Evolutionary conservation across 1,284 basidiomycete species (phyloP).

Genomic region (Cryptococcus sp.): DNA sequence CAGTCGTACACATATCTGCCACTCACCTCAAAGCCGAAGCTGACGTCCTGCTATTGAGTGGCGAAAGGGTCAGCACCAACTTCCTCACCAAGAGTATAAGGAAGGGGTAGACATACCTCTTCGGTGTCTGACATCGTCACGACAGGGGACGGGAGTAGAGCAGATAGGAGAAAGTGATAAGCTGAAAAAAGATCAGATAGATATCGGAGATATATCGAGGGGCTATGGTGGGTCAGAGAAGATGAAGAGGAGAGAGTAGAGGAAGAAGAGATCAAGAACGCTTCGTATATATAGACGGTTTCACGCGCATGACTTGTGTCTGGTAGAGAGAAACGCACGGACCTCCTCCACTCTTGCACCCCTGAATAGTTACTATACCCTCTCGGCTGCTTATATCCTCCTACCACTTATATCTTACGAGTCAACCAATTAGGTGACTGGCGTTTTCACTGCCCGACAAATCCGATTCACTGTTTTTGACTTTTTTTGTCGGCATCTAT

Average conservation of each 20-base stretch:
- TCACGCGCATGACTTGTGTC: not conserved
- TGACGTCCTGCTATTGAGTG: not conserved
- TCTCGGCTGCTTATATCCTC: not conserved
- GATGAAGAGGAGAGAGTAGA: constrained; percentile 5
- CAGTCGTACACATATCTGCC: no score
- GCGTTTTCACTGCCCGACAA: no score
- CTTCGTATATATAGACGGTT: not conserved
- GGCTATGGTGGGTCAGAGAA: not conserved
- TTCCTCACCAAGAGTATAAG: not conserved
- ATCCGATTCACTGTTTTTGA: not conserved
- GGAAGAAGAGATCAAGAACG: not conserved
- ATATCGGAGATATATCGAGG: not conserved
- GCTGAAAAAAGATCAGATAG: not conserved
- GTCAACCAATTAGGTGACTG: not conserved
- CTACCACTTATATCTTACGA: not conserved
- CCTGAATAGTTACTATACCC: not conserved
- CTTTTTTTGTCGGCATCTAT: not conserved
- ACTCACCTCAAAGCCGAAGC: constrained; percentile 15
- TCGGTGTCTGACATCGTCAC: constrained; percentile 19
- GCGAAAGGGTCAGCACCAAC: not conserved
- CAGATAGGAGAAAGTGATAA: not conserved
- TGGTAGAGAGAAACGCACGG: constrained; percentile 4
- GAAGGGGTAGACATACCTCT: constrained; percentile 10
- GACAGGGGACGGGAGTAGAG: not conserved
- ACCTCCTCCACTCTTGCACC: constrained; percentile 18